A percentile compares a stretch with the other conserved stretches of the same genome.
These are phyloP conservation scores for Metarhizium guizhouense DNA, from an alignment of 2,329 filamentous ascomycete genomes.

Conservation along the genomic window DNA sequence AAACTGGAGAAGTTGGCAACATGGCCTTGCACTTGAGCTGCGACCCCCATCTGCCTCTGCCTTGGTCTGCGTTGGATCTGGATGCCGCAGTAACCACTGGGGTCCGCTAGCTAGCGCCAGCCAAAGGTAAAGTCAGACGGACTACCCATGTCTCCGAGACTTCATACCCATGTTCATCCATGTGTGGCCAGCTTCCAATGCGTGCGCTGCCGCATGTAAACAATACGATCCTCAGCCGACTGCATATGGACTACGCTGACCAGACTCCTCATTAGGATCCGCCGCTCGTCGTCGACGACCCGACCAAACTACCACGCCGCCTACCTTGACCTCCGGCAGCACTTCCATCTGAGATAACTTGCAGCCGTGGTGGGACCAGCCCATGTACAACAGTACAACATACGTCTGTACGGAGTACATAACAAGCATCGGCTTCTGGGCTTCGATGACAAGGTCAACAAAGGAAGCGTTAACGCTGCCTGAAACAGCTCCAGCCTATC, in stretches of 20 bases:
- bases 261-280: not conserved
- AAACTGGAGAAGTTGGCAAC: not conserved
- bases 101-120: slow-evolving; percentile 1
- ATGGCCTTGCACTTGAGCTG: not conserved
- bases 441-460: too few relatives aligned
- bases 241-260: not conserved
- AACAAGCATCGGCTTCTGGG: not conserved
- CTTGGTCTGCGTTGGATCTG: slow-evolving; percentile 5
- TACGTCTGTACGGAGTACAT: not conserved
- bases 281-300: not conserved
- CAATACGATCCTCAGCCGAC: not conserved
- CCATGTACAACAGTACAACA: not conserved
- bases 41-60: not conserved
- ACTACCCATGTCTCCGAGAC: not conserved
- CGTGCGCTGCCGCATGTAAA: not conserved
- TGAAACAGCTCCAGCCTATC: not conserved
- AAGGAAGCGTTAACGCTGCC: not conserved
- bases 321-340: not conserved
- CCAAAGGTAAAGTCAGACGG: not conserved
- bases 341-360: not conserved
- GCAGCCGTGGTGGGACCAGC: not conserved
- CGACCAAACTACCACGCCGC: not conserved
- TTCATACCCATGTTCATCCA: not conserved
- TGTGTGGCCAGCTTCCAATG: not conserved
- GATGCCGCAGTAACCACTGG: slow-evolving; percentile 17